Base-by-base conservation (phyloP, 805 yeast species). In the Kodamaea lidongshanica region DNA sequence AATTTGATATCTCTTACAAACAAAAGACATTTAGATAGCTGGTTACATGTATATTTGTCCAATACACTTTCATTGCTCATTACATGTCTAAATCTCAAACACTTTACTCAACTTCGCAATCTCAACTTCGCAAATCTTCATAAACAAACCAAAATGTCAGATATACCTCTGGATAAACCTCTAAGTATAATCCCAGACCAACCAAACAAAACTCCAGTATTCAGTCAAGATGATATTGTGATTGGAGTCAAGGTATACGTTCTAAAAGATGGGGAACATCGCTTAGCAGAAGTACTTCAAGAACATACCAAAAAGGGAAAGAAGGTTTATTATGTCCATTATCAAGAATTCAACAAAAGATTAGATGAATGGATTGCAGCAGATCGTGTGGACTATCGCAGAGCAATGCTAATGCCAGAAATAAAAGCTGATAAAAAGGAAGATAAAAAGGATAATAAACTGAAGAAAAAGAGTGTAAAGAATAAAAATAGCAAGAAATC, bases 331-430 rank as follows among this genome's bases (percentile, higher is more conserved):
- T 92, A 92, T 52, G 95, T 92, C 17, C 99, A 92, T 56, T 92
- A 87, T 59, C 85, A 77, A 31, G 95, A 88, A 44, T 92, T 79
- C 65, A 92, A 92, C 64, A 92, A 92, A 39, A 81, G 99, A 55
- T 69, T 92, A 44, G 99, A 92, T 61, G 98, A 92, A 55, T 89
- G 97, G 97, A 74, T 92, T 5, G 65, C 70, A 12, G 66, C 74
- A 4, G 78, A 76, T 20, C 68, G 94, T 30, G 77, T 92, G 7
- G 84, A 86, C 51, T 70, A 77, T 32, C 61, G 67, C n/a, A 63
- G 76, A 33, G 85, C 85, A 0, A 73, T 89, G 33, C 72, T 72
- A 12, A 63, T 76, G 40, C 96, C 96, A 0, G 76, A 72, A 40
- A 76, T 77, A 0, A 73, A 70, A 38, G 59, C 57, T 19, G 60